These are phyloP conservation scores for Clonostachys solani DNA, from an alignment of 2,329 filamentous ascomycete genomes.

Conservation along the genomic window DNA sequence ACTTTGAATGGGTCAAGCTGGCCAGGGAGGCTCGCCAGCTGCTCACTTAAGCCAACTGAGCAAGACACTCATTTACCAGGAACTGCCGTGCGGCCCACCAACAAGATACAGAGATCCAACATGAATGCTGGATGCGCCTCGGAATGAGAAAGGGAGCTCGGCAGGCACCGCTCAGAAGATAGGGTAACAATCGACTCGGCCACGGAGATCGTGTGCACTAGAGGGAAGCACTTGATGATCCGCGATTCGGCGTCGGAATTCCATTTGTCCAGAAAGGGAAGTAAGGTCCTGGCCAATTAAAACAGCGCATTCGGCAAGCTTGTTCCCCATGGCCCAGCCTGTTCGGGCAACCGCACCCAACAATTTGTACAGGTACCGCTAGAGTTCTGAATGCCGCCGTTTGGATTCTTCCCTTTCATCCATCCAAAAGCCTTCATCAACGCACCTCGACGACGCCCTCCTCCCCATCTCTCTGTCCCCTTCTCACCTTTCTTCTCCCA, in stretches of 20 bases:
- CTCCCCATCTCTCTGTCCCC: background rate
- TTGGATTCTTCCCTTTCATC: background rate
- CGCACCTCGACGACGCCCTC: background rate
- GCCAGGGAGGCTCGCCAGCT: no score
- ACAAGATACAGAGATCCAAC: no score
- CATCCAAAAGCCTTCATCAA: background rate
- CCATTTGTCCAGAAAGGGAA: background rate
- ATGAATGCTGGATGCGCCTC: no score
- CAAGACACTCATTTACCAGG: no score
- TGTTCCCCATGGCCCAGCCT: background rate
- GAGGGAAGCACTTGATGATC: no score
- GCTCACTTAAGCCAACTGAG: no score
- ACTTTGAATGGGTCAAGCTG: no score
- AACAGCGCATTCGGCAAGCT: background rate
- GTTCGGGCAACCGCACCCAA: background rate
- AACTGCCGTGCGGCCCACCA: no score
- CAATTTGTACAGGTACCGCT: background rate
- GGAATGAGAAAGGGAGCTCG: no score
- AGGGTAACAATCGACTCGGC: no score
- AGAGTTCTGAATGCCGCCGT: background rate
- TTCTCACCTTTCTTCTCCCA: background rate
- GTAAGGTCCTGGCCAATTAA: constrained; percentile 2
- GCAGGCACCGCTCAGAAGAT: no score
- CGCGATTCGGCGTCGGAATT: background rate
- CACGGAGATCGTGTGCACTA: no score